Evolutionary conservation across 306 rosid species (phyloP), one percentile per base, ranked within the genome.

Genomic region (Inga laurina): DNA sequence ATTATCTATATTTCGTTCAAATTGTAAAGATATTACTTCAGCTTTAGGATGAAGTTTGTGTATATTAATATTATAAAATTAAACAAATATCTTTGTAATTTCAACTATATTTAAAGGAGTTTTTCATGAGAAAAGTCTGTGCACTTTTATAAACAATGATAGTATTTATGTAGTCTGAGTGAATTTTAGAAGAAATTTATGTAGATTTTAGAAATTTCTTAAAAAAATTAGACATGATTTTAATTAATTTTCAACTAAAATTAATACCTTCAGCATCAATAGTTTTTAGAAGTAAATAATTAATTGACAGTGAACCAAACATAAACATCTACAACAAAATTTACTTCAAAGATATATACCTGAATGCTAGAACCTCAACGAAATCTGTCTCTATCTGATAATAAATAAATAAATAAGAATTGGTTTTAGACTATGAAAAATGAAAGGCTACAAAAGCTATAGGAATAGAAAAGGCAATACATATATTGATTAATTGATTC

Each of bases 341-440:
- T 30, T 27, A 12, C 21, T 12, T 11, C 18, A 64, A 27, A 11
- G 0, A 22, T 65, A 32, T 14, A 44, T 81, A 92, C 98, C 91
- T 95, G 88, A 96, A 92, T 15, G 98, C 97, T 82, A 96, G 76
- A 19, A 96, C 88, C 84, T 96, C 92, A 83, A 89, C 88, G 68
- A 96, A 96, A 65, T 93, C 90, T 9, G 98, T 77, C 0, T 93
- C 98, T 32, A 93, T 81, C 99, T 93, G 92, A 85, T 82, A 84
- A 82, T 32, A 83, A 82, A 15, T 2, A 57, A 21, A 56, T 57
- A 22, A 79, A 48, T 15, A 65, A 83, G 61, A 13, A 30, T 12
- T 1, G 45, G 21, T 52, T 22, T 84, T 87, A 84, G 78, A 51
- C 70, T 81, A 54, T 43, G 3, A 27, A 32, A 32, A 32, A 18